These are phyloP conservation scores for Diaporthe sp. DNA, from an alignment of 2,329 filamentous ascomycete genomes.

Conservation along the genomic window DNA sequence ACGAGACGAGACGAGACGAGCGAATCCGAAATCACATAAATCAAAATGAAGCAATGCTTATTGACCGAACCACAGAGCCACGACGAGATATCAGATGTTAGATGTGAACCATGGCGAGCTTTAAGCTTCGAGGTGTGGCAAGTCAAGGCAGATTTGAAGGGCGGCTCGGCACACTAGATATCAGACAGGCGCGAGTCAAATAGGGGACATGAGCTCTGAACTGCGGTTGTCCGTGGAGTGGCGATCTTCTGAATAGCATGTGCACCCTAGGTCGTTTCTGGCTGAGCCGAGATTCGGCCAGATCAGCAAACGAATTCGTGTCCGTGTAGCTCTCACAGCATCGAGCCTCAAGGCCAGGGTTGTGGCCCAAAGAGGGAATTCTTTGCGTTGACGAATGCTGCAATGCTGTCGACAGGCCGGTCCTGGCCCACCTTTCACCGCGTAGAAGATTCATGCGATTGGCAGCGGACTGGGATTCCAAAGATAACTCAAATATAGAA, in stretches of 20 bases:
- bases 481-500: not conserved
- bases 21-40: not conserved
- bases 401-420: not conserved
- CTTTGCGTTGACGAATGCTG: conserved; percentile 6
- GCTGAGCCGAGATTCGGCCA: conserved; percentile 17
- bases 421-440: not conserved
- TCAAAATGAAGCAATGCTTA: not conserved
- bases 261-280: conserved; percentile 15
- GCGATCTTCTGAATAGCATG: conserved; percentile 23
- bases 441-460: conserved; percentile 7
- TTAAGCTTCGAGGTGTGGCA: not conserved
- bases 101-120: not conserved
- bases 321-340: conserved; percentile 5
- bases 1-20: not conserved
- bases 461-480: not conserved
- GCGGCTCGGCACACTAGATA: conserved; percentile 8
- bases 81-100: not conserved
- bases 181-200: conserved; percentile 23
- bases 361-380: conserved; percentile 22
- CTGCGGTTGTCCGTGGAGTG: conserved; percentile 20
- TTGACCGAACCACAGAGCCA: not conserved
- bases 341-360: not conserved
- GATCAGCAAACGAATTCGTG: conserved; percentile 11
- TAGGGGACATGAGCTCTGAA: conserved; percentile 1
- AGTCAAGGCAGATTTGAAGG: conserved; percentile 7